Evolutionary conservation across 257 asterid species (phyloP).

Genomic region (Petrea volubilis): DNA sequence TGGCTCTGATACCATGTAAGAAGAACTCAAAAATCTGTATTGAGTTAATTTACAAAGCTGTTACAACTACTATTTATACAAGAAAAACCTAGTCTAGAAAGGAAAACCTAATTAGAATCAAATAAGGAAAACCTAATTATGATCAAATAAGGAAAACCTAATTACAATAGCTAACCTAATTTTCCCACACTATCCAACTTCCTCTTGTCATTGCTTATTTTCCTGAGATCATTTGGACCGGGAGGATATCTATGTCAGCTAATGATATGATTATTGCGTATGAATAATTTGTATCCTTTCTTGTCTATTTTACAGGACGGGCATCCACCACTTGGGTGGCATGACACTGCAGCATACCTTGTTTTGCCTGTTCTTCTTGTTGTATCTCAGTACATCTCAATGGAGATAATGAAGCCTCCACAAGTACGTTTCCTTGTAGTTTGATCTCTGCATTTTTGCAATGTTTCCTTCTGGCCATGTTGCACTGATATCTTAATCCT

Average conservation of each 20-base stretch:
- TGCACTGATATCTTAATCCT: constrained; percentile 38
- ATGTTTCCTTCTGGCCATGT: constrained; percentile 22
- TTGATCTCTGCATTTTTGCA: constrained; percentile 12
- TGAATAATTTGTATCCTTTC: constrained; percentile 15
- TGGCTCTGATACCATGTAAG: too few species aligned
- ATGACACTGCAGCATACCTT: constrained; percentile 93
- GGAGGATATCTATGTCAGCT: constrained; percentile 5
- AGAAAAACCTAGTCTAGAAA: too few species aligned
- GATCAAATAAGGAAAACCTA: too few species aligned
- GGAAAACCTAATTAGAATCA: too few species aligned
- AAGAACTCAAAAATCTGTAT: too few species aligned
- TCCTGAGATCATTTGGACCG: constrained; percentile 1
- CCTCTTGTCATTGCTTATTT: constrained; percentile 10
- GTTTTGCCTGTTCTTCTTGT: constrained; percentile 90
- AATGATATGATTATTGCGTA: constrained; percentile 11
- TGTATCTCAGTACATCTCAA: constrained; percentile 83
- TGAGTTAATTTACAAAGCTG: too few species aligned
- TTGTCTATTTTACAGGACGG: constrained; percentile 73
- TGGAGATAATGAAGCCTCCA: constrained; percentile 99
- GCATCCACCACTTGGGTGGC: constrained; percentile 99
- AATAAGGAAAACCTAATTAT: too few species aligned
- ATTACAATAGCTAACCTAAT: too few species aligned
- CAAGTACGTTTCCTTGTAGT: constrained; percentile 57
- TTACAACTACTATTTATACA: too few species aligned
- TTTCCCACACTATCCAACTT: neutral